Evolutionary conservation across 2,329 filamentous ascomycete genomes (phyloP).

Genomic region (Mollisia scopiformis): DNA sequence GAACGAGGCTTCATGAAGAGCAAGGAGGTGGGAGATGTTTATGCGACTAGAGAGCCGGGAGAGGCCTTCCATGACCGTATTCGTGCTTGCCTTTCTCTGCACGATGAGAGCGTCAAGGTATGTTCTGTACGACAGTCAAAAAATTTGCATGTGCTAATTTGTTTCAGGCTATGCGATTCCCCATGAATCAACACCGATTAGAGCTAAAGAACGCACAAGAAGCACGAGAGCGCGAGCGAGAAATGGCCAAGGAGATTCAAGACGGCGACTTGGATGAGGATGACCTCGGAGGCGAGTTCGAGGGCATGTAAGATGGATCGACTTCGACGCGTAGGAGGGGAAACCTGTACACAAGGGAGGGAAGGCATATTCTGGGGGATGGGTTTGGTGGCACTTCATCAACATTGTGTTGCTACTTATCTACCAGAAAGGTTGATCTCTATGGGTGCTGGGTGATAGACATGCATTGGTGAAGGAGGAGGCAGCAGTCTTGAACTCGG

Average conservation of each 20-base stretch:
- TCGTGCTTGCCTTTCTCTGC: constrained; percentile 83
- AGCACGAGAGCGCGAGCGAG: constrained; percentile 92
- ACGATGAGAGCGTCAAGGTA: constrained; percentile 98
- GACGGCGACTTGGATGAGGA: constrained; percentile 97
- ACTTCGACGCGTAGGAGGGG: neutral
- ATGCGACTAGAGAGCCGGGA: constrained; percentile 91
- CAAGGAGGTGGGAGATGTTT: constrained; percentile 94
- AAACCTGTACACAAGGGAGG: constrained; percentile 26
- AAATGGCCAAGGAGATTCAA: constrained; percentile 98
- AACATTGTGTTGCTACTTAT: constrained; percentile 35
- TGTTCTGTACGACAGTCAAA: constrained; percentile 29
- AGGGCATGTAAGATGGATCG: constrained; percentile 73
- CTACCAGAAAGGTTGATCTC: constrained; percentile 16
- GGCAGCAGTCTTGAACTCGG: constrained; percentile 5
- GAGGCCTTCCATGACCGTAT: constrained; percentile 99
- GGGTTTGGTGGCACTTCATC: constrained; percentile 35
- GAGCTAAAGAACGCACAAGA: constrained; percentile 99
- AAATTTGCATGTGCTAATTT: constrained; percentile 8
- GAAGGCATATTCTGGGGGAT: constrained; percentile 4
- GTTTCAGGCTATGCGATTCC: constrained; percentile 90
- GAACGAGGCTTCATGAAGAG: constrained; percentile 98
- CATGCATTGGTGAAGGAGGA: constrained; percentile 6
- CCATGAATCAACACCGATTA: constrained; percentile 97
- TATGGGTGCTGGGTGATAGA: constrained; percentile 8
- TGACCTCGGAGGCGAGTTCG: constrained; percentile 93